These are phyloP conservation scores for Aspergillus floridensis DNA, from an alignment of 2,329 filamentous ascomycete genomes.

Conservation along the genomic window DNA sequence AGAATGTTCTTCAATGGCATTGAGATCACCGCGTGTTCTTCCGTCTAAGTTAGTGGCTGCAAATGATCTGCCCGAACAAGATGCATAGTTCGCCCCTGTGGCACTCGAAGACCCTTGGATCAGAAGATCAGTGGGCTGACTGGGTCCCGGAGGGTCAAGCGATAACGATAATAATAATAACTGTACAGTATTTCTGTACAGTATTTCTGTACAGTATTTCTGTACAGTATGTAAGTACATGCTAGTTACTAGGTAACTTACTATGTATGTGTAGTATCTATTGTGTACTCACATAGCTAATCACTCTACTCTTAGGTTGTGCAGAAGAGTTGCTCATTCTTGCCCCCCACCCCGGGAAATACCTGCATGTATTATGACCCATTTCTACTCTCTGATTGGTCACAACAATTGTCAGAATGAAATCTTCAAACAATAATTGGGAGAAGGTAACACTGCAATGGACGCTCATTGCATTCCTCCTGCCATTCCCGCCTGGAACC, in stretches of 20 bases:
- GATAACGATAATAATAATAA: no score
- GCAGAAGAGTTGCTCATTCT: background rate
- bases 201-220: no score
- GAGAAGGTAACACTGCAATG: background rate
- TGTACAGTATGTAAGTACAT: no score
- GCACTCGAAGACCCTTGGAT: background rate
- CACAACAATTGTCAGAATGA: background rate
- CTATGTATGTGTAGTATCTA: no score
- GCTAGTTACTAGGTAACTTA: no score
- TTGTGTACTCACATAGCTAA: no score
- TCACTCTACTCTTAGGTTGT: background rate
- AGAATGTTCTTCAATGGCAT: no score
- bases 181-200: no score
- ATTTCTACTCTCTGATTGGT: background rate
- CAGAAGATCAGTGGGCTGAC: background rate
- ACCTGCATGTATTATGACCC: background rate
- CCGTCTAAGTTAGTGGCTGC: background rate
- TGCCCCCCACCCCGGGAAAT: background rate
- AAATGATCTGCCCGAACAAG: background rate
- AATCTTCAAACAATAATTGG: no score
- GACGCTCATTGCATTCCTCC: background rate
- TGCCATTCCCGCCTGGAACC: background rate
- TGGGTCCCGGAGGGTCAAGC: no score
- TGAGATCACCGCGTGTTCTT: background rate
- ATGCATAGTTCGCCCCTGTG: background rate